Conservation (phyloP, 2,329 filamentous ascomycete genomes). For the Fusarium citri region DNA sequence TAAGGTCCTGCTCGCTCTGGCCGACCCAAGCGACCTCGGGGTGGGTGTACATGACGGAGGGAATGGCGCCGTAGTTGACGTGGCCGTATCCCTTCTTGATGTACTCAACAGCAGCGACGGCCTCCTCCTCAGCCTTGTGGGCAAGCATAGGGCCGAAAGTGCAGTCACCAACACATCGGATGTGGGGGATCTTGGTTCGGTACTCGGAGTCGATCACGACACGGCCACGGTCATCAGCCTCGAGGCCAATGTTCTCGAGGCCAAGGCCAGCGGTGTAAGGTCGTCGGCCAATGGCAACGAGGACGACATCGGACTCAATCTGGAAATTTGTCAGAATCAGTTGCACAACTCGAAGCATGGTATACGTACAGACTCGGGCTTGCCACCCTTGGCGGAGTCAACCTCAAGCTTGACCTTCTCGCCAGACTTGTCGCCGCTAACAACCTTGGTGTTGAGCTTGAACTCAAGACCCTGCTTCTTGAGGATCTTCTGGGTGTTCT, state of each 20-base stretch:
- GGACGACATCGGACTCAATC: constrained; percentile 94
- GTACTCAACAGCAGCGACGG: constrained; percentile 92
- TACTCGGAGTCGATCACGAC: constrained; percentile 98
- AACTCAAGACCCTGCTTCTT: constrained; percentile 98
- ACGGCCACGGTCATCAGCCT: constrained; percentile 92
- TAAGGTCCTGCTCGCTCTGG: constrained; percentile 95
- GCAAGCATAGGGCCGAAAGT: constrained; percentile 99
- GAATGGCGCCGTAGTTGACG: constrained; percentile 98
- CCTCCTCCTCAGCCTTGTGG: constrained; percentile 99
- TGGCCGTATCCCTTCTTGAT: constrained; percentile 98
- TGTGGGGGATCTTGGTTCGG: constrained; percentile 96
- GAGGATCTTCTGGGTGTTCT: constrained; percentile 90
- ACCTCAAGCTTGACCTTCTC: constrained; percentile 84
- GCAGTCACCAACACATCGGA: constrained; percentile 94
- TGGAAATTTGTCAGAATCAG: constrained; percentile 53
- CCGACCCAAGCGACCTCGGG: constrained; percentile 99
- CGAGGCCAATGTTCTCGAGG: constrained; percentile 92
- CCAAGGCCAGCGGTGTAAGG: constrained; percentile 94
- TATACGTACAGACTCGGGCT: constrained; percentile 82
- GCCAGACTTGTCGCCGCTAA: constrained; percentile 82
- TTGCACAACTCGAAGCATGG: not conserved
- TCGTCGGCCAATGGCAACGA: constrained; percentile 95
- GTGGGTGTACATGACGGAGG: constrained; percentile 99
- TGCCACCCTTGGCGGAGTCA: constrained; percentile 95
- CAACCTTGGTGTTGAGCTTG: constrained; percentile 97